Base-by-base conservation (phyloP, 768 basidiomycete species). In the Symmetrospora coprosmae region DNA sequence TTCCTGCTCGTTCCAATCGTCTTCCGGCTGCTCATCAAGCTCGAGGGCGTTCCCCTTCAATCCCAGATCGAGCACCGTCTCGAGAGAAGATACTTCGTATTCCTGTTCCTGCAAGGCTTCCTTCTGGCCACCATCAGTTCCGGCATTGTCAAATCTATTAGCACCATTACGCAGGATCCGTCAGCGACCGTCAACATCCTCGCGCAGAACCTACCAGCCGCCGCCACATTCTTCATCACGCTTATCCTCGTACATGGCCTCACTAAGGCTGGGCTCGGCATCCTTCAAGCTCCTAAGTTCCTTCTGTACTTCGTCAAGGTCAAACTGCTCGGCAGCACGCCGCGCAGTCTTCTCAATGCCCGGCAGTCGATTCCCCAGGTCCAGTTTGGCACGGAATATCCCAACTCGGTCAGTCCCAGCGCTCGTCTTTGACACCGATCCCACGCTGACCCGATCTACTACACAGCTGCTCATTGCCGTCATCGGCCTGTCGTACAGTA, bases 101-200 rank as follows among this genome's bases (percentile, higher is more conserved):
- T 90, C 78, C 88, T 90, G 80, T 48, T 66, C 21, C 73, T 94
- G 85, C 86, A 97, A 73, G 87, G 87, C 2, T 99, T 97, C 81
- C 75, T 97, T 41, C 80, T 97, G 48, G 38, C 48, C 31, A 51
- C 64, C 23, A n/a, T 49, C 34, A 78, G 81, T 33, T 84, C 87
- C 2, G 92, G 92, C 53, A 79, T 99, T 64, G 76, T 89, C 58
- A 76, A 82, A 2, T 78, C 64, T 74, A 89, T 58, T 87, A 85
- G 9, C 1, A 11, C 58, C 16, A 52, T 63, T 46, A 71, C 81
- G 21, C 72, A 82, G 51, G 79, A 86, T 72, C 89, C 89, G 0
- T 74, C 77, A 0, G 80, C 79, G 0, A 74, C 86, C 25, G 84
- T 91, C 0, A 77, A 71, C 0, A 75, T 85, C 21, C 75, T 99